A percentile compares a stretch with the other conserved stretches of the same genome.
These are phyloP conservation scores for Phalaenopsis equestris DNA, from an alignment of 106 monocot genomes.

Conservation along the genomic window DNA sequence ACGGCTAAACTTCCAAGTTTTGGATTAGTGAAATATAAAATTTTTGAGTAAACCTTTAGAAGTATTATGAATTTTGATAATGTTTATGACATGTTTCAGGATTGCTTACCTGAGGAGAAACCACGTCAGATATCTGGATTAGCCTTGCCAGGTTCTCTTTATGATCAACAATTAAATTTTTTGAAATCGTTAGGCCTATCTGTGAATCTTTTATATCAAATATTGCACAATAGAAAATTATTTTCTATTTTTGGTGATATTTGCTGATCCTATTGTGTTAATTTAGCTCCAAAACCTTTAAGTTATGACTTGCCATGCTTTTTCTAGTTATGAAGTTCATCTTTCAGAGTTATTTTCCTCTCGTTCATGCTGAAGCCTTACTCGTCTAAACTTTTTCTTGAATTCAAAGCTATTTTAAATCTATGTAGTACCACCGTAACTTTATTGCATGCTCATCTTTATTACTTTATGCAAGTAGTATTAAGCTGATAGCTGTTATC, in stretches of 20 bases:
- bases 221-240: not conserved
- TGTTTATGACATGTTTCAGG: constrained; percentile 43
- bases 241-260: not conserved
- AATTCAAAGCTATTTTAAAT: not conserved
- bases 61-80: not conserved
- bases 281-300: not conserved
- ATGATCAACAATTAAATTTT: not conserved
- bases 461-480: not conserved
- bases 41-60: not conserved
- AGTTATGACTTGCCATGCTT: not conserved
- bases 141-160: constrained; percentile 54
- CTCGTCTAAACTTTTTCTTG: not conserved
- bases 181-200: not conserved
- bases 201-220: not conserved
- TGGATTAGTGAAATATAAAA: not conserved
- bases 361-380: not conserved
- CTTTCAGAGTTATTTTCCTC: not conserved
- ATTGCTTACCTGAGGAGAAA: constrained; percentile 61
- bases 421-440: not conserved
- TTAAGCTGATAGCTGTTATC: not conserved
- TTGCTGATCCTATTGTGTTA: not conserved
- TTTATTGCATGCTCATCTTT: not conserved
- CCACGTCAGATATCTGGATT: constrained; percentile 71
- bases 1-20: not conserved
- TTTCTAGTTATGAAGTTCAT: not conserved